Conservation (phyloP, 352 stramenopile genomes). For the Pythium oligandrum region DNA sequence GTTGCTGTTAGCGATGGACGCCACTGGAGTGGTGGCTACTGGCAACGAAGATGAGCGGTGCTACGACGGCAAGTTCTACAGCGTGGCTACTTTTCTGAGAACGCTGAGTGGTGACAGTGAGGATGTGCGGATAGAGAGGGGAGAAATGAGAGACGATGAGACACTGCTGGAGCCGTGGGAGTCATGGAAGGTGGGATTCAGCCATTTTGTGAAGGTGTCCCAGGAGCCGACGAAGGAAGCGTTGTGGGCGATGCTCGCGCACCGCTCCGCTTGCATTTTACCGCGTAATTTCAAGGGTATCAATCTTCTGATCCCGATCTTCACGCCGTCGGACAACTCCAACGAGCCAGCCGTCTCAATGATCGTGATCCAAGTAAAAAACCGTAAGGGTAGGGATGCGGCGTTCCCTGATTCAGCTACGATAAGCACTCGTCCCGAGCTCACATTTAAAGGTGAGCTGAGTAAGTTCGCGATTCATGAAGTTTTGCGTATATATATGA, state of each 20-base stretch:
- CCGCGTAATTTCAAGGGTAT: conserved; percentile 5
- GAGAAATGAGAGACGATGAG: not conserved
- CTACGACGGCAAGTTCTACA: conserved; percentile 4
- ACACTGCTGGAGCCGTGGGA: conserved; percentile 4
- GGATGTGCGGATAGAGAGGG: not conserved
- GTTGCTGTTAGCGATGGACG: conserved; percentile 23
- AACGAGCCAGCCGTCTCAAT: conserved; percentile 12
- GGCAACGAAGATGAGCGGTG: conserved; percentile 1
- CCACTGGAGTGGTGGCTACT: conserved; percentile 4
- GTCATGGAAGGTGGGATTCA: conserved; percentile 17
- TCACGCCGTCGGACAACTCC: not conserved
- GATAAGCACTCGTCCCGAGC: too few species aligned
- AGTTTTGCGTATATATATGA: too few species aligned
- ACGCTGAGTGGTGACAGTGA: not conserved
- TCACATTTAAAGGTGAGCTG: too few species aligned
- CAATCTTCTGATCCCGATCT: conserved; percentile 23
- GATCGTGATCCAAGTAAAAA: conserved; percentile 16
- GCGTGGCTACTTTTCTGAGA: conserved; percentile 7
- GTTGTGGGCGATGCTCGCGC: conserved; percentile 23
- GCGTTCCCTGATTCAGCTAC: too few species aligned
- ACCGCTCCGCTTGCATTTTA: conserved; percentile 14
- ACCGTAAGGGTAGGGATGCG: too few species aligned
- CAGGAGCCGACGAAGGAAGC: conserved; percentile 14
- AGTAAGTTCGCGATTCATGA: too few species aligned
- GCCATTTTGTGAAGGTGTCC: conserved; percentile 21